Conservation (phyloP, 2,329 filamentous ascomycete genomes). For the Ustilaginoidea virens region DNA sequence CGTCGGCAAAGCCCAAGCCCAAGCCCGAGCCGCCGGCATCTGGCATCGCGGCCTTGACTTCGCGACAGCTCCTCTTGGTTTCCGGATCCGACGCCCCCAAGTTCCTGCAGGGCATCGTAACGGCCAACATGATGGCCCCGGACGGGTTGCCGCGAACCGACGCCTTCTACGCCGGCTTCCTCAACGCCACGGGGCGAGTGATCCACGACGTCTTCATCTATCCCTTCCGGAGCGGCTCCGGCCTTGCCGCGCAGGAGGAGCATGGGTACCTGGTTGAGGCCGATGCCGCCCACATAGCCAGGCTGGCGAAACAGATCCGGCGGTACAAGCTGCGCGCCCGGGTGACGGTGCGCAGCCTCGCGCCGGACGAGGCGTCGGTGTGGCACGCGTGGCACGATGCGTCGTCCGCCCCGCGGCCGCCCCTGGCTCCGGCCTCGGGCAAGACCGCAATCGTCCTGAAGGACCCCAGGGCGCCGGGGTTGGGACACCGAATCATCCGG, state of each 20-base stretch:
- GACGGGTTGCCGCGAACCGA: conserved; percentile 20
- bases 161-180: conserved; percentile 67
- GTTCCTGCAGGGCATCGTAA: conserved; percentile 81
- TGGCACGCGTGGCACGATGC: conserved; percentile 62
- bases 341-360: conserved; percentile 51
- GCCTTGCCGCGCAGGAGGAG: conserved; percentile 11
- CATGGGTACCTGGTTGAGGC: conserved; percentile 59
- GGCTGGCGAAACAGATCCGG: conserved; percentile 56
- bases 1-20: conserved; percentile 15
- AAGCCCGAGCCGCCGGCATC: conserved; percentile 27
- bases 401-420: conserved; percentile 3
- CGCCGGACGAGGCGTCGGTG: conserved; percentile 47
- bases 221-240: conserved; percentile 27
- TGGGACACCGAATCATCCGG: conserved; percentile 36
- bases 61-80: conserved; percentile 65
- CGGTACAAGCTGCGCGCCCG: conserved; percentile 78
- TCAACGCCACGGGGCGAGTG: conserved; percentile 73
- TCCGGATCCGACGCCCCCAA: conserved; percentile 64
- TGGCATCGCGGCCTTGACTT: conserved; percentile 43
- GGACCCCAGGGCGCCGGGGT: conserved; percentile 37
- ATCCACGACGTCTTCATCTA: conserved; percentile 88
- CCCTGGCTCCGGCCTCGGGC: not conserved
- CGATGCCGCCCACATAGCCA: conserved; percentile 49
- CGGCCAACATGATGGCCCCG: conserved; percentile 33
- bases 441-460: conserved; percentile 20